Evolutionary conservation across 2,329 filamentous ascomycete species (phyloP), one percentile per base, ranked within the genome.

Genomic region (Pestalotiopsis sp.): DNA sequence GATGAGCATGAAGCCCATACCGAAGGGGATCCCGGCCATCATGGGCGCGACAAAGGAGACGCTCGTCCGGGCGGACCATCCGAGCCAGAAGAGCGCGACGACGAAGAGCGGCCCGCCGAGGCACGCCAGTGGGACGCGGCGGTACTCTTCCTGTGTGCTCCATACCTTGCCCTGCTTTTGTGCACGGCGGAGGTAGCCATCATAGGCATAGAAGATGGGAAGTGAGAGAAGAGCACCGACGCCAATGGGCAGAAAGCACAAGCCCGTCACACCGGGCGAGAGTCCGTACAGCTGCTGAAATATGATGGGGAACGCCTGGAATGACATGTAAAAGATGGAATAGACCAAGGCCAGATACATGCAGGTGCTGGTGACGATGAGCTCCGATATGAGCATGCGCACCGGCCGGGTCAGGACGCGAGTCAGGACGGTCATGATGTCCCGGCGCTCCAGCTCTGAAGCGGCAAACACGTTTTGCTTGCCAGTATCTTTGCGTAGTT

Each of bases 281-380:
- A 94, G 87, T 38, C 82, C 81, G 77, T 94, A 94, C 4, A 90
- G 76, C 27, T 80, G 76, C 71, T 86, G 82, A 78, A 93, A 95
- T 71, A 94, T 91, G 69, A 91, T 84, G 1, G 90, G 90, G 77
- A 91, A 95, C 2, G 91, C 91, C 77, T 93, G 89, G 73, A 95
- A 93, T 75, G 90, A 93, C 80, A 95, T 92, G 83, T 88, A 88
- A 75, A 88, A 87, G 72, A 88, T 86, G 63, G 83, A 86, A 75
- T 94, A 95, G 41, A 90, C 86, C 36, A 95, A 83, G 41, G 92
- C 89, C 12, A 94, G 83, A 78, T 94, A 95, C 75, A 88, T 76
- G 77, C 90, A 93, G 1, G 87, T 89, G 63, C 89, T 91, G 27
- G 90, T 83, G 7, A 95, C 92, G 64, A 95, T 92, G 63, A 91